A percentile compares a stretch with the other conserved stretches of the same genome.
phyloP scores from a whole-genome alignment of 768 basidiomycete genomes.

The Fomitopsis pulvina region DNA sequence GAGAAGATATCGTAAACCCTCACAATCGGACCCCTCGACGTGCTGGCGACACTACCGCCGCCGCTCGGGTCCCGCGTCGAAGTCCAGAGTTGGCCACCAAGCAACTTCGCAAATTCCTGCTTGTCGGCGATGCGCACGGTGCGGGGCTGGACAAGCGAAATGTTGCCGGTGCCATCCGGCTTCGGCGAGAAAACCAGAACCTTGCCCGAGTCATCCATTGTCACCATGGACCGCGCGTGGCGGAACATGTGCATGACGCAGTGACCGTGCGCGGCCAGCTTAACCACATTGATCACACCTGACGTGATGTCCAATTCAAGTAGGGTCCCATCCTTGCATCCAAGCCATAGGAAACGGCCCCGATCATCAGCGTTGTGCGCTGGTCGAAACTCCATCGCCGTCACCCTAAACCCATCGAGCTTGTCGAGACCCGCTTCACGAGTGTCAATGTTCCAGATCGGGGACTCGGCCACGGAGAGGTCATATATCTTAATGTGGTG shows the following conservation, averaged over 20 bases:
- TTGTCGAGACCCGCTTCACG: constrained; percentile 46
- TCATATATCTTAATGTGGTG: constrained; percentile 63
- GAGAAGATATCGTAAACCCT: constrained; percentile 74
- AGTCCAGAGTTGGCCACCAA: constrained; percentile 82
- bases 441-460: constrained; percentile 48
- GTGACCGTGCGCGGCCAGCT: constrained; percentile 56
- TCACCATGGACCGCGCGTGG: constrained; percentile 64
- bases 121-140: constrained; percentile 72
- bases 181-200: constrained; percentile 62
- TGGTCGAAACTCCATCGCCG: constrained; percentile 73
- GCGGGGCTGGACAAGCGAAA: constrained; percentile 40
- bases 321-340: constrained; percentile 86
- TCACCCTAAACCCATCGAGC: constrained; percentile 63
- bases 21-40: constrained; percentile 59
- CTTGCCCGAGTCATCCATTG: constrained; percentile 84
- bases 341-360: constrained; percentile 73
- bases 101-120: constrained; percentile 68
- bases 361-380: constrained; percentile 37
- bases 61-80: constrained; percentile 46
- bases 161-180: constrained; percentile 33
- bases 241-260: constrained; percentile 70
- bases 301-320: constrained; percentile 73
- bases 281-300: constrained; percentile 49
- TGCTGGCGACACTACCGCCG: constrained; percentile 26
- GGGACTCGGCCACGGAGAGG: constrained; percentile 39